These are phyloP conservation scores for Paraleonurus japonicus DNA, from an alignment of 257 asterid species.

Conservation along the genomic window DNA sequence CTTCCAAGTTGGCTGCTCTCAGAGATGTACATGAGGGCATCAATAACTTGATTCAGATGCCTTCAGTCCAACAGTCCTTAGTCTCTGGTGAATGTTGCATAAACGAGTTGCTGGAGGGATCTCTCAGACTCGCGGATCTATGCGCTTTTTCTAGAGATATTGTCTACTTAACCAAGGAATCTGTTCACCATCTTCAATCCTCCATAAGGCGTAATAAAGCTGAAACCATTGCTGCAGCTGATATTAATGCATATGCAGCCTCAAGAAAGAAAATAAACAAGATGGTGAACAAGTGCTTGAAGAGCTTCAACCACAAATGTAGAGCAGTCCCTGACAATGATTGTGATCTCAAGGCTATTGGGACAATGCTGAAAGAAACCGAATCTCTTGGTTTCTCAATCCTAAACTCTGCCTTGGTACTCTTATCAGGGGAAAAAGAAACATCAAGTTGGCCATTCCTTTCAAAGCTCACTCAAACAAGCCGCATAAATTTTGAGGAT, in stretches of 20 bases:
- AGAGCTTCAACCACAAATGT: conserved; percentile 12
- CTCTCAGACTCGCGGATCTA: conserved; percentile 34
- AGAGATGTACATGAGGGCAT: conserved; percentile 33
- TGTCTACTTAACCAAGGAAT: conserved; percentile 32
- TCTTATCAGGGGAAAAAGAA: conserved; percentile 30
- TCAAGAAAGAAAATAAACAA: conserved; percentile 35
- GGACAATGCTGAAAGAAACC: conserved; percentile 21
- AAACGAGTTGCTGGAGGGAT: conserved; percentile 40
- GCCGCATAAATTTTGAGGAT: conserved; percentile 4
- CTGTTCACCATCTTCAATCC: conserved; percentile 37
- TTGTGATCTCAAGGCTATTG: background rate
- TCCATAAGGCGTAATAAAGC: conserved; percentile 31
- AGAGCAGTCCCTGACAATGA: background rate
- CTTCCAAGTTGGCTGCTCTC: conserved; percentile 37
- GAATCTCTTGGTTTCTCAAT: conserved; percentile 12
- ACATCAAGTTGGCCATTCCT: conserved; percentile 38
- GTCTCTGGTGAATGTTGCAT: conserved; percentile 20
- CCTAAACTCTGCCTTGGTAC: conserved; percentile 13
- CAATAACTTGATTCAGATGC: conserved; percentile 34
- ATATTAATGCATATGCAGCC: conserved; percentile 19
- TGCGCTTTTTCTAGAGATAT: conserved; percentile 29
- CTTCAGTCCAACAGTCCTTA: conserved; percentile 32
- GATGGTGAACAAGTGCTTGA: conserved; percentile 24
- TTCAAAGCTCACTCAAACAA: conserved; percentile 30
- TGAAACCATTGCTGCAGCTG: conserved; percentile 15